A percentile compares a stretch with the other conserved stretches of the same genome.
Conservation (phyloP, 164 flowering plant genomes). For the Kingdonia uniflora region DNA sequence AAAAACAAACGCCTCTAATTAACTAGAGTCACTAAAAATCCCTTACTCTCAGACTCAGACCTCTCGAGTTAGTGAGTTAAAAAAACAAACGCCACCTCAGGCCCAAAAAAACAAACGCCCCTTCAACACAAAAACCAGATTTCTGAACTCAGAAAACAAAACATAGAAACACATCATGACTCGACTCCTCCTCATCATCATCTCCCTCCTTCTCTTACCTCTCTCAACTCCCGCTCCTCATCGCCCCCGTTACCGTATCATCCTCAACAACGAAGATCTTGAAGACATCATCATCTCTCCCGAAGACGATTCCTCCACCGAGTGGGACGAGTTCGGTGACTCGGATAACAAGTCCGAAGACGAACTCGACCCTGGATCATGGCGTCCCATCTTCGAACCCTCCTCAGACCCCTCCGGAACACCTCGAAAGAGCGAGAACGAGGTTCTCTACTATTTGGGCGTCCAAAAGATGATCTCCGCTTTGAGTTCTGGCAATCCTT, state of each 20-base stretch:
- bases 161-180: background rate
- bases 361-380: conserved; percentile 88
- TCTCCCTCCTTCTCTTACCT: background rate
- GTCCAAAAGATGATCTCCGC: conserved; percentile 45
- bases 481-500: conserved; percentile 33
- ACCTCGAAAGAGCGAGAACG: conserved; percentile 4
- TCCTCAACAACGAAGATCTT: conserved; percentile 69
- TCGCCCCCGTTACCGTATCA: conserved; percentile 36
- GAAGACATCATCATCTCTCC: conserved; percentile 15
- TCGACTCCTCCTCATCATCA: background rate
- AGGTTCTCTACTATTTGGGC: conserved; percentile 38
- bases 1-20: too few species aligned
- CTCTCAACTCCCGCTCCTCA: background rate
- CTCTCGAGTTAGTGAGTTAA: too few species aligned
- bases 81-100: too few species aligned
- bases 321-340: conserved; percentile 77
- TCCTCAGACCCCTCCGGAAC: conserved; percentile 2
- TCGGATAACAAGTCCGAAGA: conserved; percentile 46
- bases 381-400: conserved; percentile 83
- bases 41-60: too few species aligned
- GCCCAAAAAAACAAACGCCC: too few species aligned
- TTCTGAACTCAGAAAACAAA: background rate
- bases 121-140: too few species aligned
- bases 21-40: too few species aligned
- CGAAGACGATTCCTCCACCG: conserved; percentile 16